These are phyloP conservation scores for Sporothrix globosa DNA, from an alignment of 2,329 filamentous ascomycete genomes.

Conservation along the genomic window DNA sequence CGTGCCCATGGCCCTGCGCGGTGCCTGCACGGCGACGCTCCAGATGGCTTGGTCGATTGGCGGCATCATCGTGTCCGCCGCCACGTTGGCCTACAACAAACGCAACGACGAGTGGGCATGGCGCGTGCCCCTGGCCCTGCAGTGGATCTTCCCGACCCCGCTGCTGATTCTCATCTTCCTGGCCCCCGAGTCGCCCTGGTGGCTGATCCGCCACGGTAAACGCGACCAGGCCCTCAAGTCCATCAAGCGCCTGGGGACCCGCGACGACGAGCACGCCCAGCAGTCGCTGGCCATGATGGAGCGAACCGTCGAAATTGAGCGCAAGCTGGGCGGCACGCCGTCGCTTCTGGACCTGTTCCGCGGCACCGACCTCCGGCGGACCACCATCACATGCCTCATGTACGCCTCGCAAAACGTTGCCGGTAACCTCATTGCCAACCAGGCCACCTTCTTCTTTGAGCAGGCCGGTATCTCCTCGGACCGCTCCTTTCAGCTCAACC, in stretches of 20 bases:
- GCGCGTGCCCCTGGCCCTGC: conserved; percentile 47
- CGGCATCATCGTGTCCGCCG: conserved; percentile 60
- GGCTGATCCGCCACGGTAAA: conserved; percentile 10
- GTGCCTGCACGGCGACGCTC: conserved; percentile 62
- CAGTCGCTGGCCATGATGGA: conserved; percentile 30
- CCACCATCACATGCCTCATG: conserved; percentile 49
- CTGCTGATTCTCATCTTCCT: conserved; percentile 39
- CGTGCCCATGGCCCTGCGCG: conserved; percentile 60
- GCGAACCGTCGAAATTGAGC: conserved; percentile 30
- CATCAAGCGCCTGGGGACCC: conserved; percentile 49
- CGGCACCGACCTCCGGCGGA: conserved; percentile 26
- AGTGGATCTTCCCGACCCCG: conserved; percentile 58
- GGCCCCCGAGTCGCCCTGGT: conserved; percentile 16
- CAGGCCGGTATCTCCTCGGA: conserved; percentile 60
- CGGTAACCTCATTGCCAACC: conserved; percentile 29
- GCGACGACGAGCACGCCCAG: conserved; percentile 31
- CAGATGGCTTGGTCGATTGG: conserved; percentile 67
- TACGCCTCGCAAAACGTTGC: conserved; percentile 51
- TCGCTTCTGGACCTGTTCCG: conserved; percentile 40
- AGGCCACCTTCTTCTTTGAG: conserved; percentile 28
- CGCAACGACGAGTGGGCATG: conserved; percentile 44
- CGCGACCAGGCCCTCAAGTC: conserved; percentile 50
- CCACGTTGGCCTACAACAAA: conserved; percentile 58
- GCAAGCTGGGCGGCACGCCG: conserved; percentile 48
- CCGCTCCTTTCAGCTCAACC: conserved; percentile 62